A percentile compares a stretch with the other conserved stretches of the same genome.
These are phyloP conservation scores for Lycium ferocissimum DNA, from an alignment of 257 asterid species.

Conservation along the genomic window DNA sequence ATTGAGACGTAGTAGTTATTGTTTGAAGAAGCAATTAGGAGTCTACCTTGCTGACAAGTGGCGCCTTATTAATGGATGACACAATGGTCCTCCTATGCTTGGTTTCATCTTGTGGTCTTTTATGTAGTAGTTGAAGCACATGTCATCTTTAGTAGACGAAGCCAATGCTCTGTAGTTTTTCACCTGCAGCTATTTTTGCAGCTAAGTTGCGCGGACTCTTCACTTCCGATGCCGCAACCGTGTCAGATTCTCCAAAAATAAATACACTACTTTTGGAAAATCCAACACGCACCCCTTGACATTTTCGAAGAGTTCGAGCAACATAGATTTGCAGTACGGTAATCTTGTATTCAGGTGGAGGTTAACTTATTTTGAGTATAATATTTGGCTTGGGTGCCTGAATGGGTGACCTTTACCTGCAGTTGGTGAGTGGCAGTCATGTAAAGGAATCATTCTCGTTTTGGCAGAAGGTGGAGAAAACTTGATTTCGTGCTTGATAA, in stretches of 20 bases:
- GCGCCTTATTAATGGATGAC: constrained; percentile 7
- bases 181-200: not conserved
- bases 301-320: too few relatives aligned
- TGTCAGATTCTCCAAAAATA: too few relatives aligned
- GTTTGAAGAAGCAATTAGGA: constrained; percentile 15
- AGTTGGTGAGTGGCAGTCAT: constrained; percentile 13
- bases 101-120: not conserved
- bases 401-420: constrained; percentile 7
- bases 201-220: too few relatives aligned
- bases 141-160: not conserved
- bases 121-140: not conserved
- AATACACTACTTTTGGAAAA: too few relatives aligned
- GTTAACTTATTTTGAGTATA: not conserved
- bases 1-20: not conserved
- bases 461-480: not conserved
- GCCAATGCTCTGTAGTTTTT: not conserved
- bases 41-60: not conserved
- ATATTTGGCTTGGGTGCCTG: not conserved
- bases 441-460: not conserved
- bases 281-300: too few relatives aligned
- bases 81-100: not conserved
- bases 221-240: too few relatives aligned
- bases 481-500: not conserved
- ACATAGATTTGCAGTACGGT: not conserved
- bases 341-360: constrained; percentile 10